phyloP scores from a whole-genome alignment of 768 basidiomycete species.

The Podaxis sp. region DNA sequence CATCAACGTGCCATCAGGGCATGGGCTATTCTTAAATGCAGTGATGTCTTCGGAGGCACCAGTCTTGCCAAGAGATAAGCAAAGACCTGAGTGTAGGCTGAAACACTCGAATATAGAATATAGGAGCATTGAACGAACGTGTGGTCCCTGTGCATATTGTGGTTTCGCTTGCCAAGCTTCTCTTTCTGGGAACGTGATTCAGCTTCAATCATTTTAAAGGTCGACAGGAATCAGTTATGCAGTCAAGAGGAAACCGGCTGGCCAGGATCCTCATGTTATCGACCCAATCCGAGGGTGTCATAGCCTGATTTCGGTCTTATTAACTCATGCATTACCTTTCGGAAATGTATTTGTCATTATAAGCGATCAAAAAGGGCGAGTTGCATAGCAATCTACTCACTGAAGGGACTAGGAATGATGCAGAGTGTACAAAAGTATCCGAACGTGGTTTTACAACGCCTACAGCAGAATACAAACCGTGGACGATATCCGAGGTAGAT shows the following conservation, averaged over 20 bases:
- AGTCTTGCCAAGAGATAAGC: not conserved
- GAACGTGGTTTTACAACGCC: not conserved
- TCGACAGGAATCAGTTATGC: no score
- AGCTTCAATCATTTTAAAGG: no score
- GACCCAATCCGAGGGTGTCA: no score
- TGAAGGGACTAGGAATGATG: not conserved
- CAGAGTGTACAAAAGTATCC: not conserved
- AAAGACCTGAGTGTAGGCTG: not conserved
- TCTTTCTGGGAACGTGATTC: no score
- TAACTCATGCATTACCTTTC: not conserved
- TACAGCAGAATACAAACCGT: not conserved
- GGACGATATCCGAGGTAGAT: not conserved
- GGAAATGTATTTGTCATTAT: not conserved
- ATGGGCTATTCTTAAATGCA: not conserved
- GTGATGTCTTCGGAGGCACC: not conserved
- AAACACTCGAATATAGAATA: no score
- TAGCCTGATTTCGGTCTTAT: not conserved
- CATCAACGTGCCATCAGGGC: not conserved
- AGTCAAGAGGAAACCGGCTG: no score
- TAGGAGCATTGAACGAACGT: no score
- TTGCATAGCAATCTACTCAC: conserved; percentile 7
- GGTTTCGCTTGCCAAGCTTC: no score
- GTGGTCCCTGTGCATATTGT: no score
- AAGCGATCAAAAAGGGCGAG: not conserved
- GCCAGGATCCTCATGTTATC: no score